Conservation (phyloP, 1,139 yeast species). For the Pichia sp. region DNA sequence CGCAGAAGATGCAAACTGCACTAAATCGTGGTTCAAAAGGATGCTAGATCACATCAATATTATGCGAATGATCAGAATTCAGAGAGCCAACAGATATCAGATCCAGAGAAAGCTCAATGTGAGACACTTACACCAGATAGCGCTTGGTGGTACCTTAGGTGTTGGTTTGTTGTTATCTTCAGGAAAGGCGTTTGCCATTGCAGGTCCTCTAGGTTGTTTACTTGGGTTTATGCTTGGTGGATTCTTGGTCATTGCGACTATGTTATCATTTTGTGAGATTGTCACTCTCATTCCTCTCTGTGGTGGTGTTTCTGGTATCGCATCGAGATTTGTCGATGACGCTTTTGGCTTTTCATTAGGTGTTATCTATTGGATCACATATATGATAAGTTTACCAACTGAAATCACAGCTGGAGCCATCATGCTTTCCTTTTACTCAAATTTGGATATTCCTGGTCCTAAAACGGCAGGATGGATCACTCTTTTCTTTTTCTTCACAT, state of each 20-base stretch:
- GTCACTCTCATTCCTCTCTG: constrained; percentile 76
- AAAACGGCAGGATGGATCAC: constrained; percentile 64
- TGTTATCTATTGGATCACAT: constrained; percentile 68
- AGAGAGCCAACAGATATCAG: constrained; percentile 22
- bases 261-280: constrained; percentile 80
- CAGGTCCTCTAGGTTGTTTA: constrained; percentile 79
- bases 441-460: constrained; percentile 42
- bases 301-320: constrained; percentile 70
- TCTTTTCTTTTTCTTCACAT: constrained; percentile 37
- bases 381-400: constrained; percentile 67
- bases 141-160: constrained; percentile 78
- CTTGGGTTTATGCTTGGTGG: constrained; percentile 68
- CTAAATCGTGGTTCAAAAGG: background rate
- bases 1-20: background rate
- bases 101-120: constrained; percentile 54
- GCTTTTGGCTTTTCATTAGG: constrained; percentile 84
- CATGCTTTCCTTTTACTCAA: constrained; percentile 59
- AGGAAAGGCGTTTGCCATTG: constrained; percentile 71
- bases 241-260: constrained; percentile 56
- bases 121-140: constrained; percentile 73
- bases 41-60: constrained; percentile 10
- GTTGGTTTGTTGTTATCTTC: constrained; percentile 72
- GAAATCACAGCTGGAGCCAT: constrained; percentile 78
- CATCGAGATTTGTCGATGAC: constrained; percentile 76
- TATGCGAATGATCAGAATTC: constrained; percentile 13